These are phyloP conservation scores for Bacterosira constricta DNA, from an alignment of 108 stramenopile species.

Conservation along the genomic window DNA sequence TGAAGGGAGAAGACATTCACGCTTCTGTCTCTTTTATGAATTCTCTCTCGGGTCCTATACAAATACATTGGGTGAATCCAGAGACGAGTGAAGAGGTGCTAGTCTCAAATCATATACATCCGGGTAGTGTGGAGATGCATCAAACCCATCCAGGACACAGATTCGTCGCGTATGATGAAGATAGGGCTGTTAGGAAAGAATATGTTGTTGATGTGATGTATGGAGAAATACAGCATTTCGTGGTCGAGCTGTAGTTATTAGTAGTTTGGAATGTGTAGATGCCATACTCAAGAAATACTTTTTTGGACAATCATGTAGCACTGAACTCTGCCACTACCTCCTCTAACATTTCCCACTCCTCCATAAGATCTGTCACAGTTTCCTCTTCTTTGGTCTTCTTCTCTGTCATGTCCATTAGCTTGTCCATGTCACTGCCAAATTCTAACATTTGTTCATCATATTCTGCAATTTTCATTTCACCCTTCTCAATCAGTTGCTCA, in stretches of 20 bases:
- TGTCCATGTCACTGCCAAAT: slow-evolving; percentile 73
- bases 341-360: slow-evolving; percentile 87
- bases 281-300: too few species aligned
- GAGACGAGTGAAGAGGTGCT: slow-evolving; percentile 49
- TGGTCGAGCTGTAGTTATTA: slow-evolving; percentile 42
- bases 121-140: slow-evolving; percentile 36
- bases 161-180: slow-evolving; percentile 54
- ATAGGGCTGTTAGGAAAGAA: slow-evolving; percentile 32
- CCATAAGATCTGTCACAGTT: slow-evolving; percentile 61
- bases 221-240: slow-evolving; percentile 38
- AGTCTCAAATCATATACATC: slow-evolving; percentile 31
- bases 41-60: slow-evolving; percentile 46
- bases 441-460: slow-evolving; percentile 83
- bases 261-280: background rate
- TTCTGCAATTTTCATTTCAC: slow-evolving; percentile 67
- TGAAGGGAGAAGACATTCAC: slow-evolving; percentile 48
- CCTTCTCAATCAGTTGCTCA: slow-evolving; percentile 71
- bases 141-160: slow-evolving; percentile 57
- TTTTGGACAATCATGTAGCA: background rate
- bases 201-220: slow-evolving; percentile 35
- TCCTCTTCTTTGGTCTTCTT: slow-evolving; percentile 59
- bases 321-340: slow-evolving; percentile 54
- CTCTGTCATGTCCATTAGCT: slow-evolving; percentile 65
- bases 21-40: slow-evolving; percentile 58
- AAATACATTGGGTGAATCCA: slow-evolving; percentile 53